Evolutionary conservation across 768 basidiomycete genomes (phyloP), one percentile per base, ranked within the genome.

Genomic region (Tulasnella sp.): DNA sequence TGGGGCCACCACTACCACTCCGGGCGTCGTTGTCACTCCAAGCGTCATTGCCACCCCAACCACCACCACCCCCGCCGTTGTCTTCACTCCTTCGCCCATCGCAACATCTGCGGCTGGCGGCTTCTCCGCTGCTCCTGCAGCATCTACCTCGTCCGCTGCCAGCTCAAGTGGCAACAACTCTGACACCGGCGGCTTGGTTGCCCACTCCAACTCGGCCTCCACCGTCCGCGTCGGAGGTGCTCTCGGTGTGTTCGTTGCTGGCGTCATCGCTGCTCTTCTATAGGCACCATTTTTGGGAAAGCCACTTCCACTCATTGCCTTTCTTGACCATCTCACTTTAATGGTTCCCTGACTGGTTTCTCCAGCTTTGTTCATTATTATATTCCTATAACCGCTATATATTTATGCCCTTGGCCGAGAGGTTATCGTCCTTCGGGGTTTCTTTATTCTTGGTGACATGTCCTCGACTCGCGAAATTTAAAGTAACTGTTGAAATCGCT

Each of bases 31-130:
- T 3, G 50, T 50, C 28, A 69, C 64, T 69, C 64, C 64, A 1
- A 11, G 31, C 34, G 64, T 69, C 64, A 69, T 69, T 69, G 64
- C 64, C 64, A 69, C 28, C 28, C 64, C 64, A 28, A 69, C 64
- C 64, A 69, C 64, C 64, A 69, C 64, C 64, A 69, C 64, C 3
- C 64, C 64, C 0, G 28, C 31, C 18, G 31, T 37, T 1, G 34
- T 37, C 34, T 28, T 37, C 64, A 69, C 28, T 14, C 64, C 64
- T 54, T 54, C 54, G 8, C 24, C 24, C 24, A 54, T 54, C n/a
- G 54, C 11, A 54, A 54, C 54, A 5, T 54, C 54, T n/a, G 54
- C 54, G 9, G 54, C 54, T 54, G 54, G 22, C 31, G 20, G 9
- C 9, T 31, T 31, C 64, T 31, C 64, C n/a, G 34, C 64, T 37